These are phyloP conservation scores for Gremmenia infestans DNA, from an alignment of 2,329 filamentous ascomycete genomes.

Conservation along the genomic window DNA sequence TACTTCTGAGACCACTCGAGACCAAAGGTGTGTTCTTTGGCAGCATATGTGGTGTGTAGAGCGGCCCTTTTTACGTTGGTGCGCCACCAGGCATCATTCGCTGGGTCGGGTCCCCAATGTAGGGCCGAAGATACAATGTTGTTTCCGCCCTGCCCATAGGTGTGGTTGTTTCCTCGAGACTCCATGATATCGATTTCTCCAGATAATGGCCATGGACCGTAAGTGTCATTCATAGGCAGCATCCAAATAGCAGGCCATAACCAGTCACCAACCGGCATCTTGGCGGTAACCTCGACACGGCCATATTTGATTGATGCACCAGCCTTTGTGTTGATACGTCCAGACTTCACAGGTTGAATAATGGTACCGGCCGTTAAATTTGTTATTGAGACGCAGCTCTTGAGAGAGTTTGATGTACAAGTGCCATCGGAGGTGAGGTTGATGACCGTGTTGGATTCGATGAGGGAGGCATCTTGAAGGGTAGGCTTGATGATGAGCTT, in stretches of 20 bases:
- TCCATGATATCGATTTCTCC: slow-evolving; percentile 84
- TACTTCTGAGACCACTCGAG: slow-evolving; percentile 87
- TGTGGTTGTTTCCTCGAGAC: slow-evolving; percentile 76
- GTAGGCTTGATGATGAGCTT: slow-evolving; percentile 72
- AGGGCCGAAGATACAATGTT: slow-evolving; percentile 74
- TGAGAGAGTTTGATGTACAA: slow-evolving; percentile 58
- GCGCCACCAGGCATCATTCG: slow-evolving; percentile 75
- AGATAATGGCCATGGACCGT: slow-evolving; percentile 72
- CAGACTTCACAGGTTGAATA: slow-evolving; percentile 72
- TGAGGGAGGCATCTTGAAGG: slow-evolving; percentile 61
- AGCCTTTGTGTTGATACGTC: slow-evolving; percentile 69
- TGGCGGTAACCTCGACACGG: slow-evolving; percentile 73
- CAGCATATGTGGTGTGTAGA: slow-evolving; percentile 68
- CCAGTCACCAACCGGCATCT: slow-evolving; percentile 75
- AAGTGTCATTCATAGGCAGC: slow-evolving; percentile 67
- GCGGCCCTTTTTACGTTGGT: slow-evolving; percentile 74
- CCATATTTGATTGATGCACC: slow-evolving; percentile 73
- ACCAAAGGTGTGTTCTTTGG: slow-evolving; percentile 70
- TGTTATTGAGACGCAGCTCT: slow-evolving; percentile 63
- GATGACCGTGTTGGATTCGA: slow-evolving; percentile 62
- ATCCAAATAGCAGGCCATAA: slow-evolving; percentile 92
- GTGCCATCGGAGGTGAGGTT: slow-evolving; percentile 61
- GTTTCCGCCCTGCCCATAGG: slow-evolving; percentile 71
- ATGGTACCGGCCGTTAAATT: slow-evolving; percentile 75
- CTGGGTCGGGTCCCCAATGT: slow-evolving; percentile 72